Percentiles rank a stretch among this genome's conserved stretches.
Conservation (phyloP, 495 filamentous ascomycete species). For the Letharia lupina region DNA sequence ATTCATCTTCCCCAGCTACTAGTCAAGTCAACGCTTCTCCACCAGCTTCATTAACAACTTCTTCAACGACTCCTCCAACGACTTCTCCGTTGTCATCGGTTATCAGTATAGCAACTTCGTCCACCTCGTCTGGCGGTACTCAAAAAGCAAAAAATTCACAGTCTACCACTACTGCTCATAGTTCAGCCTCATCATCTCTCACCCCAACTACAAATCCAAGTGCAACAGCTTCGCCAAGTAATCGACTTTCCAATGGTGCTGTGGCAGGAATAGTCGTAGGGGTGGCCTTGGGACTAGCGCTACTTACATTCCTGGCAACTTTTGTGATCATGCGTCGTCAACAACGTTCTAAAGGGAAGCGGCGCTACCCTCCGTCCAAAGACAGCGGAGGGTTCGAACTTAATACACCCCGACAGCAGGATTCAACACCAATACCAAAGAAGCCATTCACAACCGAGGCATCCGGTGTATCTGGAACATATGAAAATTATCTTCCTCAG, state of each 20-base stretch:
- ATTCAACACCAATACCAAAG: neutral
- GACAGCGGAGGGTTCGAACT: neutral
- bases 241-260: conserved; percentile 21
- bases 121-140: neutral
- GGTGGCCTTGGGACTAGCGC: conserved; percentile 26
- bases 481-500: conserved; percentile 21
- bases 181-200: neutral
- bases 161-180: neutral
- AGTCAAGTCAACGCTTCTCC: too few relatives aligned
- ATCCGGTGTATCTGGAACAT: neutral
- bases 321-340: conserved; percentile 25
- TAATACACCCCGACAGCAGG: neutral
- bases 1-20: neutral
- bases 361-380: neutral
- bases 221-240: too few relatives aligned
- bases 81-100: neutral
- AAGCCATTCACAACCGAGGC: neutral
- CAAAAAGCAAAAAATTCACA: neutral
- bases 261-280: conserved; percentile 33
- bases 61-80: too few relatives aligned
- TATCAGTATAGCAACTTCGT: neutral
- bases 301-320: conserved; percentile 29
- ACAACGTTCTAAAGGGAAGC: neutral
- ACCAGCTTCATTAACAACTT: too few relatives aligned
- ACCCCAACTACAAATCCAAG: too few relatives aligned